These are phyloP conservation scores for Ilyonectria mors-panacis DNA, from an alignment of 2,329 filamentous ascomycete genomes.

Conservation along the genomic window DNA sequence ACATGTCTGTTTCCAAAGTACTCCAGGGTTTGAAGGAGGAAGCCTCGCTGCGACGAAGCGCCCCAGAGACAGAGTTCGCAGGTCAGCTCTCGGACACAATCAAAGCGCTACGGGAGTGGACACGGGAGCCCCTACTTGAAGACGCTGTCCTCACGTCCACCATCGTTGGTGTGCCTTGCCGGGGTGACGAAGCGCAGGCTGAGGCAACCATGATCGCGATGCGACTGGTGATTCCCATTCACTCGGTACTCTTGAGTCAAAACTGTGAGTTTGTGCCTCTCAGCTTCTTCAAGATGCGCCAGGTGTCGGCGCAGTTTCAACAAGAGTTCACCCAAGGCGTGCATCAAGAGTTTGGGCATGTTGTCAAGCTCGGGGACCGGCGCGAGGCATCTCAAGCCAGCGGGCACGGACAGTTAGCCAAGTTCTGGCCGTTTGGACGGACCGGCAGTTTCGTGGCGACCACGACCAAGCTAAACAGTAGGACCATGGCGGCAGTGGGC, in stretches of 20 bases:
- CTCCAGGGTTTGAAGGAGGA: conserved; percentile 54
- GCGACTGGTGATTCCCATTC: conserved; percentile 74
- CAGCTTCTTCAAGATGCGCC: conserved; percentile 76
- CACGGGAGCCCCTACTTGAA: conserved; percentile 62
- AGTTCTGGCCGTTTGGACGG: conserved; percentile 36
- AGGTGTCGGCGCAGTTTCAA: conserved; percentile 73
- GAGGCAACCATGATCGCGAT: conserved; percentile 64
- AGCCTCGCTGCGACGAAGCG: conserved; percentile 51
- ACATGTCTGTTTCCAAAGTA: conserved; percentile 57
- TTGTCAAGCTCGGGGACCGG: conserved; percentile 52
- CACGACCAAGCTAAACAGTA: not conserved
- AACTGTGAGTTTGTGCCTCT: conserved; percentile 73
- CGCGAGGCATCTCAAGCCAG: conserved; percentile 21
- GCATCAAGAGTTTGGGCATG: conserved; percentile 71
- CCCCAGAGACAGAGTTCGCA: conserved; percentile 60
- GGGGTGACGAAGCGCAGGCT: conserved; percentile 32
- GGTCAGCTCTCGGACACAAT: conserved; percentile 61
- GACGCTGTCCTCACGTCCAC: conserved; percentile 62
- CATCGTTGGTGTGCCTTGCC: conserved; percentile 60
- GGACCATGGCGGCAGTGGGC: not conserved
- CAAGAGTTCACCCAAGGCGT: conserved; percentile 73
- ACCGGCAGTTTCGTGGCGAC: conserved; percentile 18
- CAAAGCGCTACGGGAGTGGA: conserved; percentile 56
- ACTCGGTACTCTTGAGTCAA: conserved; percentile 65
- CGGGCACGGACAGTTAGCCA: conserved; percentile 19